phyloP scores from a whole-genome alignment of 2,329 filamentous ascomycete species.

The Ophiostoma quercus region DNA sequence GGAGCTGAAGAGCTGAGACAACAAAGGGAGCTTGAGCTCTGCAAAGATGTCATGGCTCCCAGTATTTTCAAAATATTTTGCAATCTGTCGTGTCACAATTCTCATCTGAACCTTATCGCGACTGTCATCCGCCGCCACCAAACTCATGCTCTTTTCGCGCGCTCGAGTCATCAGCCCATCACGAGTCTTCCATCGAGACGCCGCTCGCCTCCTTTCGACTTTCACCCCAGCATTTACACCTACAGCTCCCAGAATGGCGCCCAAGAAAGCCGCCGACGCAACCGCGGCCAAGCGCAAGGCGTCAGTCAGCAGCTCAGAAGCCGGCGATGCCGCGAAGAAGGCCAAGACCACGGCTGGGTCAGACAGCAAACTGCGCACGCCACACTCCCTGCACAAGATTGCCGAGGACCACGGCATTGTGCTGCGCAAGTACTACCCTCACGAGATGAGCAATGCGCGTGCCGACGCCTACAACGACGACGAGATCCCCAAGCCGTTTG shows the following conservation, averaged over 20 bases:
- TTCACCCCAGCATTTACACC: neutral
- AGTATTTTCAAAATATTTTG: neutral
- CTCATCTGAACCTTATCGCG: neutral
- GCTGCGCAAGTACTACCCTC: slow-evolving; percentile 71
- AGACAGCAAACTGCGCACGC: slow-evolving; percentile 36
- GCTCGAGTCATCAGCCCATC: neutral
- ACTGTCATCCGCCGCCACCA: neutral
- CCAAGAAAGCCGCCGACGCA: neutral
- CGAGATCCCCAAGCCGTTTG: slow-evolving; percentile 66
- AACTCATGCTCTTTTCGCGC: neutral
- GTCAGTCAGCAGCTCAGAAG: neutral
- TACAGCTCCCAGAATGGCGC: neutral
- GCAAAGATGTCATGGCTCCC: neutral
- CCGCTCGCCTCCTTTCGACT: neutral
- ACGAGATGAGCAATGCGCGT: slow-evolving; percentile 77
- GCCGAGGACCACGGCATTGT: slow-evolving; percentile 57
- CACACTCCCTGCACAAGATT: slow-evolving; percentile 44
- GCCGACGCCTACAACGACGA: slow-evolving; percentile 68
- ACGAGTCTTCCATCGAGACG: neutral
- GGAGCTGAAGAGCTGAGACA: neutral
- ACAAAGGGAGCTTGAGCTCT: neutral
- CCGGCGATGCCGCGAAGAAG: neutral
- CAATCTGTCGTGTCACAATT: too few relatives aligned
- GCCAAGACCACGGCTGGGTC: neutral
- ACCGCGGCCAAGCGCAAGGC: slow-evolving; percentile 13